phyloP scores from a whole-genome alignment of 768 basidiomycete species.

The Suillus americanus region DNA sequence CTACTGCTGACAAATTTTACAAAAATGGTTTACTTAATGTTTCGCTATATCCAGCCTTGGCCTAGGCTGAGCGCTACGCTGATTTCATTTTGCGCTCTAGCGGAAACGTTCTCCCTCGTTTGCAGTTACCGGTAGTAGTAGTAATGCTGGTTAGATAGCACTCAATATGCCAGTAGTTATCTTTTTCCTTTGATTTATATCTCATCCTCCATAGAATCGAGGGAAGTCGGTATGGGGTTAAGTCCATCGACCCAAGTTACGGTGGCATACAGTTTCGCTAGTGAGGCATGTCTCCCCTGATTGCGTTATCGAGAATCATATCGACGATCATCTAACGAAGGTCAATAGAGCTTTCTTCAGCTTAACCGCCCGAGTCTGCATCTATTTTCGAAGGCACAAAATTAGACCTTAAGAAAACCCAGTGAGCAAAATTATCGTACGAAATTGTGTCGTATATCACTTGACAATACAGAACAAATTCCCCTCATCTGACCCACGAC shows the following conservation, averaged over 20 bases:
- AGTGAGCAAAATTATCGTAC: neutral
- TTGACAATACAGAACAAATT: neutral
- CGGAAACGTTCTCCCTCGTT: neutral
- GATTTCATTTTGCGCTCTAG: neutral
- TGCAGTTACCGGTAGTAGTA: neutral
- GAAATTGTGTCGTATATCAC: neutral
- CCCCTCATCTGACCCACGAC: neutral
- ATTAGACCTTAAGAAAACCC: neutral
- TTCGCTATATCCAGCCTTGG: too few relatives aligned
- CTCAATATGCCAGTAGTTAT: neutral
- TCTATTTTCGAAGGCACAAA: neutral
- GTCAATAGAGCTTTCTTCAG: neutral
- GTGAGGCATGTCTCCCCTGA: neutral
- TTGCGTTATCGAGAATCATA: too few relatives aligned
- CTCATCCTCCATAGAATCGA: neutral
- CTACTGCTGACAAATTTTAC: conserved; percentile 1
- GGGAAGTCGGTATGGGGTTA: neutral
- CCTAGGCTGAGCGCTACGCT: too few relatives aligned
- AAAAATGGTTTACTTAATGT: neutral
- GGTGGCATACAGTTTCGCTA: neutral
- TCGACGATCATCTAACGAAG: neutral
- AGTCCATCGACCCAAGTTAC: neutral
- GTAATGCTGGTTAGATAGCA: neutral
- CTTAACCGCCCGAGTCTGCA: neutral
- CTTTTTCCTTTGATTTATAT: neutral